phyloP scores from a whole-genome alignment of 73 alveolate genomes.

The Blepharisma stoltei region DNA sequence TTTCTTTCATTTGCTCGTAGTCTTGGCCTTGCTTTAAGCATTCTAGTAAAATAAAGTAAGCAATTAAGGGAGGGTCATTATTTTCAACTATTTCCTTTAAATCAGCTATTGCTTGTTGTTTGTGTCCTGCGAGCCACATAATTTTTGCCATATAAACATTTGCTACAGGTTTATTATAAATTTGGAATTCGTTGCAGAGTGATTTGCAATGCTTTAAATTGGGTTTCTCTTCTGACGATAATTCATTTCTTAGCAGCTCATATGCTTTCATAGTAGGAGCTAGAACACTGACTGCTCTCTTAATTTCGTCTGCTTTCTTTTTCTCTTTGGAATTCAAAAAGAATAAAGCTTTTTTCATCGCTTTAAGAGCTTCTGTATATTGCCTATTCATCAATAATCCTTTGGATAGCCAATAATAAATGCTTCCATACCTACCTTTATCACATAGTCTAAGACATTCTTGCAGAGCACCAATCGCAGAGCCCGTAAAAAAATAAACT shows the following conservation, averaged over 20 bases:
- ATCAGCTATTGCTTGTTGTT: background rate
- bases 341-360: background rate
- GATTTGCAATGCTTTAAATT: background rate
- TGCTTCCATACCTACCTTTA: background rate
- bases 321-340: background rate
- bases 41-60: background rate
- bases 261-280: background rate
- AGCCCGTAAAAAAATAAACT: constrained; percentile 29
- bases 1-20: background rate
- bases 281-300: background rate
- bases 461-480: constrained; percentile 54
- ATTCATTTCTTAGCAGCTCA: background rate
- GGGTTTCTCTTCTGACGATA: background rate
- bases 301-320: background rate
- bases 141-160: background rate
- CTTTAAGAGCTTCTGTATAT: background rate
- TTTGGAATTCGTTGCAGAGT: background rate
- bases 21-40: background rate
- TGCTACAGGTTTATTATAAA: background rate
- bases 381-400: background rate
- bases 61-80: background rate
- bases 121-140: background rate
- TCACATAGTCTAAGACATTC: constrained; percentile 53
- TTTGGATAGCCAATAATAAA: background rate
- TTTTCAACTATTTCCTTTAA: background rate